Evolutionary conservation across 2,329 filamentous ascomycete species (phyloP), one percentile per base, ranked within the genome.

Genomic region (Hypomyces rosellus): DNA sequence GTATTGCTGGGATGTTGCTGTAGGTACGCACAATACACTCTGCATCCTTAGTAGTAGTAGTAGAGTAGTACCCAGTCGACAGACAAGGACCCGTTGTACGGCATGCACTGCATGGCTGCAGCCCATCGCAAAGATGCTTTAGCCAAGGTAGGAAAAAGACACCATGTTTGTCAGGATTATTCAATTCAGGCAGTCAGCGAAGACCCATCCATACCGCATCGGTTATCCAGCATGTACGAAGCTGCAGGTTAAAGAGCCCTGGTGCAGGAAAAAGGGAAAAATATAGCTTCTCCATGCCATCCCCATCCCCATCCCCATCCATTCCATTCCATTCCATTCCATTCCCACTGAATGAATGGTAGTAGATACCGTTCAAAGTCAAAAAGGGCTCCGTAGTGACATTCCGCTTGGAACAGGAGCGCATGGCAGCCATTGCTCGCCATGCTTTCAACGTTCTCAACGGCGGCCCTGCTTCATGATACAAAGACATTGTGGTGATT

Each of bases 51-150:
- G 20, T 11, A 30, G 25, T 7, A 30, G n/a, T n/a, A n/a, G n/a
- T n/a, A n/a, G n/a, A n/a, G n/a, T n/a, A 30, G 25, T 7, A 30
- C 9, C 25, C 25, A 30, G 25, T 30, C 25, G 6, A 30, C 25
- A 30, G 25, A 30, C 25, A 30, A 30, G 43, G 37, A 15, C 18
- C 42, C 16, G 49, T 22, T 11, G 33, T 47, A 33, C 15, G 39
- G 43, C 39, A 34, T 51, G 49, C 43, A 30, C 25, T 30, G 25
- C 25, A 30, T 30, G 25, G 45, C 44, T 44, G 44, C 45, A 44
- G 34, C 34, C 15, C 14, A 51, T 45, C 40, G 18, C 20, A 13
- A 25, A 25, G 25, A 30, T 30, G 25, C 25, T 30, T 16, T 38
- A n/a, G n/a, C 37, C 37, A 41, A 41, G 22, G 42, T 45, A 16